Conservation (phyloP, 108 stramenopile species). For the Nitzschia sp. region DNA sequence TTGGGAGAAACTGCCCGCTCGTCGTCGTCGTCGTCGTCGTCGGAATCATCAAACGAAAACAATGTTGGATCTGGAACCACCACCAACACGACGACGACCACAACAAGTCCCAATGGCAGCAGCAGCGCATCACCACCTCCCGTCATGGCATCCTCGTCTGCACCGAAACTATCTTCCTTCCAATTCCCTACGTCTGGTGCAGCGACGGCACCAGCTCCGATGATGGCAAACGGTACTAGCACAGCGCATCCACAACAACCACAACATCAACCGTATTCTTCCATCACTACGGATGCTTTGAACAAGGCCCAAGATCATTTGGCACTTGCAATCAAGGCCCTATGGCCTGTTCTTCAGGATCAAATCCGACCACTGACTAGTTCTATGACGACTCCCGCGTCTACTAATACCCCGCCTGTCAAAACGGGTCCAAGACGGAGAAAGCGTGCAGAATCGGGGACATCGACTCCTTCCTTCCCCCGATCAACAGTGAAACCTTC, state of each 20-base stretch:
- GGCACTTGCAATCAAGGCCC: slow-evolving; percentile 44
- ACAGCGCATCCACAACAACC: background rate
- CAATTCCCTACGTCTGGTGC: background rate
- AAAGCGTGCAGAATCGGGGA: slow-evolving; percentile 6
- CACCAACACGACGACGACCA: background rate
- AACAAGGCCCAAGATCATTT: slow-evolving; percentile 83
- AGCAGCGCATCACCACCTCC: background rate
- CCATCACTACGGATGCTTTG: slow-evolving; percentile 59
- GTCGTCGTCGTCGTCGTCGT: background rate
- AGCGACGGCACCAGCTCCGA: background rate
- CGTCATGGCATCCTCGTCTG: slow-evolving; percentile 4
- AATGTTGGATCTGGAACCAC: too few species aligned
- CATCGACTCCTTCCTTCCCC: background rate
- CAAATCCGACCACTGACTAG: slow-evolving; percentile 17
- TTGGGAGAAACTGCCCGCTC: slow-evolving; percentile 43
- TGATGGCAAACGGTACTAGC: background rate
- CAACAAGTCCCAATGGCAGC: slow-evolving; percentile 2
- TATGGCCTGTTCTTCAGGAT: slow-evolving; percentile 51
- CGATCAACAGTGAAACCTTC: slow-evolving; percentile 26
- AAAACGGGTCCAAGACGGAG: slow-evolving; percentile 3
- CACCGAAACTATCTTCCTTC: background rate
- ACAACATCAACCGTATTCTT: slow-evolving; percentile 50
- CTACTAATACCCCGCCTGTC: background rate
- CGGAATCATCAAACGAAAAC: slow-evolving; percentile 7
- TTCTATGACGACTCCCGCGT: background rate